Evolutionary conservation across 2,329 filamentous ascomycete species (phyloP), one percentile per base, ranked within the genome.

Genomic region (Scopulariopsis brevicaulis): DNA sequence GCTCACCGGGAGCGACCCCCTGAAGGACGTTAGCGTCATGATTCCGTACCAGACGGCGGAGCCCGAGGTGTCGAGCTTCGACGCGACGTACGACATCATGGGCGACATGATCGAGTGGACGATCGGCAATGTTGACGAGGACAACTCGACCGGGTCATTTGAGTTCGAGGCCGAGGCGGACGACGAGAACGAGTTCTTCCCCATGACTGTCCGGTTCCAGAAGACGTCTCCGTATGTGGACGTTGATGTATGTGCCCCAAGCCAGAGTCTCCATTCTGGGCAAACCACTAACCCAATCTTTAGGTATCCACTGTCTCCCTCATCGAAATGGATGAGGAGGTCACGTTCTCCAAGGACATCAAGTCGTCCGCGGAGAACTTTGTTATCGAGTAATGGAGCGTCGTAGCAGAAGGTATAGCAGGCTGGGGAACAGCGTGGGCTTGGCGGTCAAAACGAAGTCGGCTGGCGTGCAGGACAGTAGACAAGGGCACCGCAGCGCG

Each of bases 121-220:
- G 50, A 89, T 99, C 65, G 93, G 94, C 61, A 82, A 84, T 4
- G 85, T 97, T 48, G 88, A 92, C 66, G 86, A 90, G 55, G 86
- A 86, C 59, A 96, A 94, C 69, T 75, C 85, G 20, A 91, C 79
- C 48, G 94, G 94, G 20, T 87, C 89, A 53, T 97, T 99, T 67
- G 94, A 99, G 71, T 97, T 99, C 64, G 94, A 97, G 73, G 90
- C 91, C 1, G 85, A 89, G 70, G 89, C 89, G 12, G 83, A 85
- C 58, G 89, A 92, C 64, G 94, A 97, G 69, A 86, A 90, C 59
- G 92, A 96, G 65, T 97, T 97, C 77, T 99, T 99, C 84, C 94
- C 94, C 1, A 97, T 99, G 92, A 87, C 83, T 57, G 85, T 97
- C 60, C 82, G 85, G 58, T 99, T 99, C 74, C 86, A 83, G 62